Evolutionary conservation across 345 rosid genomes (phyloP).

Genomic region (Kandelia obovata): DNA sequence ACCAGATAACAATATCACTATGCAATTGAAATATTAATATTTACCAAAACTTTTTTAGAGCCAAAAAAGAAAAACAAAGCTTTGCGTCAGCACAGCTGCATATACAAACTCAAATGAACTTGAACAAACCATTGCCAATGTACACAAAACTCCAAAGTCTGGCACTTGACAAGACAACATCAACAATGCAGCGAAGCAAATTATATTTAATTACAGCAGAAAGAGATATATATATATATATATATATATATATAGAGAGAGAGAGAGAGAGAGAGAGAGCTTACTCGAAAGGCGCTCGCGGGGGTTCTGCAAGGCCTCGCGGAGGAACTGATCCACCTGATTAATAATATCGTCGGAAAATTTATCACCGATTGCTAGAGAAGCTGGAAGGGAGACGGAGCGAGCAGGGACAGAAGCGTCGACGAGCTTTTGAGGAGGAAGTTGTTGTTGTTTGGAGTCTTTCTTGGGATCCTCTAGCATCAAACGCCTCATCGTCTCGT

Average conservation of each 20-base stretch:
- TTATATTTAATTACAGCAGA: background rate
- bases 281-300: slow-evolving; percentile 76
- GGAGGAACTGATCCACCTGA: slow-evolving; percentile 77
- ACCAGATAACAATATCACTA: too few species aligned
- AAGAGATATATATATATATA: too few species aligned
- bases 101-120: too few species aligned
- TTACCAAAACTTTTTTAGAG: too few species aligned
- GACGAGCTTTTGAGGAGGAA: background rate
- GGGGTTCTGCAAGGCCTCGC: slow-evolving; percentile 71
- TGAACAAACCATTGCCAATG: too few species aligned
- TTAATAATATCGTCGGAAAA: slow-evolving; percentile 35
- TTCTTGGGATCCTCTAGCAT: slow-evolving; percentile 36
- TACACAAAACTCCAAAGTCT: too few species aligned
- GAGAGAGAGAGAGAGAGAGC: slow-evolving; percentile 2
- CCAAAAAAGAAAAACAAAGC: too few species aligned
- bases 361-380: slow-evolving; percentile 18
- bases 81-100: too few species aligned
- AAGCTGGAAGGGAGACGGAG: slow-evolving; percentile 7
- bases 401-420: background rate
- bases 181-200: background rate
- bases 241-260: too few species aligned
- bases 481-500: slow-evolving; percentile 64
- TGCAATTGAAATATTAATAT: too few species aligned
- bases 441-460: slow-evolving; percentile 15
- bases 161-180: too few species aligned